Conservation (phyloP, 495 filamentous ascomycete species). For the Talaromyces trachyspermus region DNA sequence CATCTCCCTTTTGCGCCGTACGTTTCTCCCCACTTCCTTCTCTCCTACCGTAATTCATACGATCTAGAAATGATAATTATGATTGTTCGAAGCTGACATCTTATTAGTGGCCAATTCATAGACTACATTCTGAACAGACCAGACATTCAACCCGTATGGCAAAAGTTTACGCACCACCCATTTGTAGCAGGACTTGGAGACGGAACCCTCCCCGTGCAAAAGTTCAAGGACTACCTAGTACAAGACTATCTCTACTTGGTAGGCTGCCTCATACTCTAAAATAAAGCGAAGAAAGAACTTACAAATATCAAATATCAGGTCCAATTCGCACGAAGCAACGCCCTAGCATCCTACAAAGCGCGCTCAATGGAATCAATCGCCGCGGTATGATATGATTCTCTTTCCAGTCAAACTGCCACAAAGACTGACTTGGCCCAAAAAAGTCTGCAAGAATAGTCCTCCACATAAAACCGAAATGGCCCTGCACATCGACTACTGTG, state of each 20-base stretch:
- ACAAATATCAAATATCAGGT: slow-evolving; percentile 37
- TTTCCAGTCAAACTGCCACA: no score
- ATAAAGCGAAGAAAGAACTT: not conserved
- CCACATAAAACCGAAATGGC: slow-evolving; percentile 73
- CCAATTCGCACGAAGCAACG: slow-evolving; percentile 80
- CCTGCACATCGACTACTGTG: slow-evolving; percentile 74
- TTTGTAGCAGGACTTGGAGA: slow-evolving; percentile 73
- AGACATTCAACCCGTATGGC: slow-evolving; percentile 66
- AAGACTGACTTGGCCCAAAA: no score
- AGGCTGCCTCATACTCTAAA: no score
- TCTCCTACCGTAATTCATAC: no score
- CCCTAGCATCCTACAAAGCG: slow-evolving; percentile 75
- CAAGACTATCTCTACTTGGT: slow-evolving; percentile 90
- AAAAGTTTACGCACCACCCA: slow-evolving; percentile 64
- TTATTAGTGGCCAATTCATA: slow-evolving; percentile 65
- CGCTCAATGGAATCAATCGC: slow-evolving; percentile 65
- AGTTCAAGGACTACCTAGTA: slow-evolving; percentile 77
- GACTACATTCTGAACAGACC: slow-evolving; percentile 72
- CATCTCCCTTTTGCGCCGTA: slow-evolving; percentile 77
- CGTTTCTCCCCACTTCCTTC: slow-evolving; percentile 20
- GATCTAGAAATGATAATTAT: no score
- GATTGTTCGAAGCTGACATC: slow-evolving; percentile 8
- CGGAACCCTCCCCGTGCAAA: slow-evolving; percentile 61
- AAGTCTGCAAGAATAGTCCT: slow-evolving; percentile 64
- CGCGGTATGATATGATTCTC: slow-evolving; percentile 33